Evolutionary conservation across 129 eudicot species (phyloP), one percentile per base, ranked within the genome.

Genomic region (Arctium lappa): DNA sequence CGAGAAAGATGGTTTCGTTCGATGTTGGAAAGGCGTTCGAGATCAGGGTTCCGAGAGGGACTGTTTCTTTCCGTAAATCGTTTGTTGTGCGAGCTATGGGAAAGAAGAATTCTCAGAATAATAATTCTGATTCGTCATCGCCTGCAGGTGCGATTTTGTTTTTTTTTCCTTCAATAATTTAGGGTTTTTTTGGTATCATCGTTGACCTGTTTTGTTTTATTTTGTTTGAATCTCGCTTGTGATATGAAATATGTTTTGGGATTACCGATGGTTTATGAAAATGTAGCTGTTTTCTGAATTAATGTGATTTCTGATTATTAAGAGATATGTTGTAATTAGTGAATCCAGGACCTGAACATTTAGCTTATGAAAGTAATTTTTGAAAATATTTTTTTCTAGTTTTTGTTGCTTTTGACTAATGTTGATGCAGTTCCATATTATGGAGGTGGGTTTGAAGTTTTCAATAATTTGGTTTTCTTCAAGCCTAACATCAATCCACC

Each of bases 71-170:
- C 0, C 38, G 10, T 82, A 88, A 44, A 29, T 83, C 89, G 36
- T 77, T 87, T 32, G 72, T 83, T 8, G 91, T 87, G 8, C 81
- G 86, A 83, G 92, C 92, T 62, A 74, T 63, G 72, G 92, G 87
- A 7, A 88, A 88, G 80, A 91, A 91, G 77, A 90, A 90, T 77
- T 66, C 87, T 18, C 71, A 72, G 62, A 73, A 42, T 33, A 73
- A 42, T 33, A 81, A 81, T 78, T 78, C 91, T 22, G 81, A 85
- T 79, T 86, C 91, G 38, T 86, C 91, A 4, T 84, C 88, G 46
- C 84, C 86, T 77, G 66, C 89, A 46, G 87, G 88, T 84, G 68
- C 62, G 37, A 69, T 79, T 32, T 0, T 69, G 6, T 34, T 46
- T 1, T 33, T 33, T 37, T 32, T 32, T 37, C 62, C 11, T 72